Percentiles rank a stretch among this genome's conserved stretches.
These are phyloP conservation scores for Erucastrum elatum DNA, from an alignment of 345 rosid genomes.

Conservation along the genomic window DNA sequence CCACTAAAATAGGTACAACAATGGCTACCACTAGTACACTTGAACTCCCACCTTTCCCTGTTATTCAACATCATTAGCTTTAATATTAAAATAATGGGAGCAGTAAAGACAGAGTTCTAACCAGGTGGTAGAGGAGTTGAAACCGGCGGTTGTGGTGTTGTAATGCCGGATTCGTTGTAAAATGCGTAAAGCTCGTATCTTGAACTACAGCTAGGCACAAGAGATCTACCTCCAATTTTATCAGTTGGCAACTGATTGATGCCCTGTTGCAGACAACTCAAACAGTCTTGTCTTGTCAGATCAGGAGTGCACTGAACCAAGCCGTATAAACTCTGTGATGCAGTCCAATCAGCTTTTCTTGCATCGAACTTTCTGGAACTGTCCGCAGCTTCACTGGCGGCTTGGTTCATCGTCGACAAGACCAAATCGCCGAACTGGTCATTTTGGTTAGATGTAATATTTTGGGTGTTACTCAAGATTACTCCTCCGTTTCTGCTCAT, in stretches of 20 bases:
- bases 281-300: slow-evolving; percentile 31
- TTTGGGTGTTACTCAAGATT: accelerated
- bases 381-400: background rate
- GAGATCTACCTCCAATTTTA: slow-evolving; percentile 29
- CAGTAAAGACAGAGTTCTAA: background rate
- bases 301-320: slow-evolving; percentile 58
- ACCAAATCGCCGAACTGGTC: background rate
- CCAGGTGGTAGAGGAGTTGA: background rate
- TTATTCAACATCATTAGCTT: background rate
- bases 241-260: background rate
- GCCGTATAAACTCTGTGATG: slow-evolving; percentile 18
- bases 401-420: background rate
- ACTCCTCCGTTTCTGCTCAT: background rate
- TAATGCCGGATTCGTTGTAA: slow-evolving; percentile 15
- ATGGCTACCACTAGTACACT: background rate
- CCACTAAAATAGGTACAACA: background rate
- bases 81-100: background rate
- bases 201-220: slow-evolving; percentile 37
- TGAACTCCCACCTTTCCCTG: background rate
- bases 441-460: background rate
- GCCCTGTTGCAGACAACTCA: slow-evolving; percentile 18
- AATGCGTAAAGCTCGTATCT: slow-evolving; percentile 38
- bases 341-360: background rate
- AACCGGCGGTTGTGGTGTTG: background rate
- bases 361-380: slow-evolving; percentile 33